Percentiles rank a stretch among this genome's conserved stretches.
Evolutionary conservation across 1,139 yeast genomes (phyloP).

Genomic region (Debaryomyces udenii): DNA sequence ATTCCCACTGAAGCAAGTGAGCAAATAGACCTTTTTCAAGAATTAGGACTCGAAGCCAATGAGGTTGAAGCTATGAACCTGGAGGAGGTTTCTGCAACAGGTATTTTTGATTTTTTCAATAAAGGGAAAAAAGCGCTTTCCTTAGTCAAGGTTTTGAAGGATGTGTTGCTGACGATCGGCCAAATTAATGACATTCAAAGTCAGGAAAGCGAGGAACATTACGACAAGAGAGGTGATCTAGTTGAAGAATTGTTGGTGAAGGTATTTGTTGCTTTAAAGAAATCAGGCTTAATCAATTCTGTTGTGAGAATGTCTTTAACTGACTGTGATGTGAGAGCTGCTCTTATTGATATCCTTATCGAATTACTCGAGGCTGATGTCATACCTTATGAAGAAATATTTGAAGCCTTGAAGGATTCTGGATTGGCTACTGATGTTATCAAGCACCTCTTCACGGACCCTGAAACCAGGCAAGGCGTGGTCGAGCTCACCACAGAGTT

Average conservation of each 20-base stretch:
- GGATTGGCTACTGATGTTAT: conserved; percentile 36
- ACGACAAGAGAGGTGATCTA: conserved; percentile 19
- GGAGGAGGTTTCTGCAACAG: conserved; percentile 3
- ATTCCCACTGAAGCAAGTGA: not conserved
- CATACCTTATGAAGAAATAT: conserved; percentile 38
- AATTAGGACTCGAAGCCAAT: conserved; percentile 2
- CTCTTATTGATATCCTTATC: conserved; percentile 28
- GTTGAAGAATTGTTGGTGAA: conserved; percentile 26
- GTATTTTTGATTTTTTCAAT: conserved; percentile 2
- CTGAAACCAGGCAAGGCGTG: conserved; percentile 33
- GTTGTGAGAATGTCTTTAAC: conserved; percentile 32
- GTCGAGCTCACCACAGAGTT: conserved; percentile 31
- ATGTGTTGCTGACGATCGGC: conserved; percentile 6
- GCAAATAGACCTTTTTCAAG: not conserved
- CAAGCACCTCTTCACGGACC: conserved; percentile 30
- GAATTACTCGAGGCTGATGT: conserved; percentile 33
- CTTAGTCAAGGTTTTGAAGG: conserved; percentile 9
- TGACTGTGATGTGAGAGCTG: conserved; percentile 32
- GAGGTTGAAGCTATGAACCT: not conserved
- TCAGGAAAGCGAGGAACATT: not conserved
- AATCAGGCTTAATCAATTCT: conserved; percentile 34
- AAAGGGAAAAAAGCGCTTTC: conserved; percentile 3
- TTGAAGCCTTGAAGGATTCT: conserved; percentile 33
- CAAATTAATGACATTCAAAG: conserved; percentile 6
- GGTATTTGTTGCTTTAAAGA: conserved; percentile 31